phyloP scores from a whole-genome alignment of 2,329 filamentous ascomycete species.

The Sphaerulina musiva region DNA sequence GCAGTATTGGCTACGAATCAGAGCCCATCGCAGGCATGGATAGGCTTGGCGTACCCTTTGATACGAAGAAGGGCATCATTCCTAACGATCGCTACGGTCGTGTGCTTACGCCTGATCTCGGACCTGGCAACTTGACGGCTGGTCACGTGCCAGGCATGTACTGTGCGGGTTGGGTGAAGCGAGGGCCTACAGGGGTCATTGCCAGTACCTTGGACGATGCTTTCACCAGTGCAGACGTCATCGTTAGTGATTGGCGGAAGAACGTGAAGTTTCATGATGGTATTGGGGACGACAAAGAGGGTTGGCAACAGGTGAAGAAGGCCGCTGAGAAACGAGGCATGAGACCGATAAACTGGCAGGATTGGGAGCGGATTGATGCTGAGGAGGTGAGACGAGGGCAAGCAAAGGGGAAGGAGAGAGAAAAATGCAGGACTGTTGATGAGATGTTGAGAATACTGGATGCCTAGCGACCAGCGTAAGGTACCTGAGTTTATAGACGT shows the following conservation, averaged over 20 bases:
- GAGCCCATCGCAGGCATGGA: conserved; percentile 67
- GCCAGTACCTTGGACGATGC: conserved; percentile 94
- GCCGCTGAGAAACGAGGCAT: conserved; percentile 53
- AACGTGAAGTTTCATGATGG: conserved; percentile 40
- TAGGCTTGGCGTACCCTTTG: conserved; percentile 70
- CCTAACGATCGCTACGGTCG: conserved; percentile 76
- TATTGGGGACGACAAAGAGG: conserved; percentile 42
- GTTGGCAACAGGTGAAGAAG: conserved; percentile 69
- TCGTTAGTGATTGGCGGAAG: conserved; percentile 67
- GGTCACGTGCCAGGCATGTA: conserved; percentile 66
- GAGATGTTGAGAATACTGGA: conserved; percentile 53
- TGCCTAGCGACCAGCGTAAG: neutral
- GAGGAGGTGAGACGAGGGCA: conserved; percentile 64
- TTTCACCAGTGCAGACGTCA: conserved; percentile 78
- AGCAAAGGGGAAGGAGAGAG: conserved; percentile 66
- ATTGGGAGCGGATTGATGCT: conserved; percentile 81
- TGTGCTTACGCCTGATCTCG: conserved; percentile 46
- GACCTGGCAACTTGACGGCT: conserved; percentile 40
- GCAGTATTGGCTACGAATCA: conserved; percentile 92
- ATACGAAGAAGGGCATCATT: conserved; percentile 66
- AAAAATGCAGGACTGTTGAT: conserved; percentile 54
- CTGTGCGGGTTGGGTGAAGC: conserved; percentile 93
- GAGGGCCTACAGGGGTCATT: conserved; percentile 90
- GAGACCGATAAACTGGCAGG: conserved; percentile 67
- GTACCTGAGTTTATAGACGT: no score